Evolutionary conservation across 805 yeast species (phyloP).

Genomic region (Hermanozyma aechmeae): DNA sequence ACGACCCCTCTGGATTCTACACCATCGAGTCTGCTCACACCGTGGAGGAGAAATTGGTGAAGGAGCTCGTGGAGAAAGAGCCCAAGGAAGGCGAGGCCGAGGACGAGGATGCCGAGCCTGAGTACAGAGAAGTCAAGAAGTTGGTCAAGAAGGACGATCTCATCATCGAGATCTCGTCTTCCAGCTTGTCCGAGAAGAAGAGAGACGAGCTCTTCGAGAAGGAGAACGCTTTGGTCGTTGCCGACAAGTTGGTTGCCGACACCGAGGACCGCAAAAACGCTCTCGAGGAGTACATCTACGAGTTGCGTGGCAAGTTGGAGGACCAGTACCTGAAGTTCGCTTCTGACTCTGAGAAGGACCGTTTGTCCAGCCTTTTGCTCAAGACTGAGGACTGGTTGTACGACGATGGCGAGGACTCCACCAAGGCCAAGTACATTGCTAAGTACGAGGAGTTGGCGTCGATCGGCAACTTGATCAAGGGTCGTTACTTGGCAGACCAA

Average conservation of each 20-base stretch:
- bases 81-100: constrained; percentile 41
- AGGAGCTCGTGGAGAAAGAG: constrained; percentile 70
- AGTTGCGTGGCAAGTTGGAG: constrained; percentile 92
- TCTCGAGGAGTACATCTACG: constrained; percentile 96
- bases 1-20: constrained; percentile 94
- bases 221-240: constrained; percentile 77
- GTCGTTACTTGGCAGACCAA: constrained; percentile 88
- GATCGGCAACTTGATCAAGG: constrained; percentile 89
- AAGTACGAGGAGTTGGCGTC: constrained; percentile 95
- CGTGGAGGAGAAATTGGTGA: constrained; percentile 80
- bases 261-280: constrained; percentile 99
- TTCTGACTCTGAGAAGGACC: constrained; percentile 80
- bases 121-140: constrained; percentile 85
- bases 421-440: constrained; percentile 95
- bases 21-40: constrained; percentile 91
- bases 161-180: constrained; percentile 48
- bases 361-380: constrained; percentile 59
- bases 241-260: constrained; percentile 95
- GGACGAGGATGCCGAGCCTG: constrained; percentile 66
- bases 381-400: constrained; percentile 98
- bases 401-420: constrained; percentile 93
- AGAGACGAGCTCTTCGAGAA: constrained; percentile 63
- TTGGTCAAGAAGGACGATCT: constrained; percentile 85
- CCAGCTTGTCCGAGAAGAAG: constrained; percentile 46
- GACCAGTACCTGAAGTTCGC: constrained; percentile 87